Base-by-base conservation (phyloP, 371 early-diverging fungal genomes). In the Mucor velutinosus region DNA sequence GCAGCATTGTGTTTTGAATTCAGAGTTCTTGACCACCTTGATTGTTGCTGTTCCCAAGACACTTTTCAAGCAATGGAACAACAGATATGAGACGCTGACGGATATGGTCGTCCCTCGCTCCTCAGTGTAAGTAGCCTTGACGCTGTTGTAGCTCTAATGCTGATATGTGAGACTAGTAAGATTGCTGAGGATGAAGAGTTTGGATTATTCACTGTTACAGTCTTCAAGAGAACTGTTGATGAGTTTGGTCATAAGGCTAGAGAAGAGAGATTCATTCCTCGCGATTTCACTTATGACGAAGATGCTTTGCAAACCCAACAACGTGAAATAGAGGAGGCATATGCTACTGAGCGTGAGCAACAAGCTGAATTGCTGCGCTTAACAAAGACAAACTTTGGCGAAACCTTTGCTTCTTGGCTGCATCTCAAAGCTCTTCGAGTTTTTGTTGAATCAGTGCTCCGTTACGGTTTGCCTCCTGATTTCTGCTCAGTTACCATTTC, bases 51-150 rank as follows among this genome's bases (percentile, higher is more conserved):
- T 99, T 21, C 97, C 98, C 56, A 93, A 93, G 70, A 69, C 76
- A 5, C 76, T 83, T 23, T 86, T 88, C 67, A 92, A 92, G 75
- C 93, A 94, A 7, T 99, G 97, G 96, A 66, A 80, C 14, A 83
- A 84, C 75, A 81, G 74, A 41, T 99, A 99, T 78, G 99, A 99
- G 77, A 88, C 88, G 0, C 72, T 99, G 62, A 88, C 97, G 2
- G 86, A 89, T 51, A 95, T 95, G 95, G 94, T 99, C 19, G 98
- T 99, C 8, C 99, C 99, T 25, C 90, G 99, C 37, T 97, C 98
- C 0, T 87, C 94, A 64, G 79, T 84, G 94, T 95, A 89, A 76
- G 90, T 74, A 19, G 4, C 17, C 3, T 10, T 47, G 3, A 5
- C 21, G 11, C 19, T 11, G 7, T 6, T 3, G 0, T 21, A 21